A percentile compares a stretch with the other conserved stretches of the same genome.
Evolutionary conservation across 306 rosid species (phyloP).

Genomic region (Prunus dulcis): DNA sequence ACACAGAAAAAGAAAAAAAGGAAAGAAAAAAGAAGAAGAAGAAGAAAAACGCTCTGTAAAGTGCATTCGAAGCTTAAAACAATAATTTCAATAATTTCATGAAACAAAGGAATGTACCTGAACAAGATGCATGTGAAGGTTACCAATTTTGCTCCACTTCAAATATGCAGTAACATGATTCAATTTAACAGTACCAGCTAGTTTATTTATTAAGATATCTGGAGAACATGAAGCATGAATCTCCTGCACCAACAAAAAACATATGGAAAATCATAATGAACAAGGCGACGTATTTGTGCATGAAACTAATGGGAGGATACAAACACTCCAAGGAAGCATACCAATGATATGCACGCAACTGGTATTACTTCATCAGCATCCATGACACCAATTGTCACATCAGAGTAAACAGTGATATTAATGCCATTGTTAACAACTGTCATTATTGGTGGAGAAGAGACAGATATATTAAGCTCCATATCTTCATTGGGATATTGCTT

Average conservation of each 20-base stretch:
- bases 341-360: constrained; percentile 75
- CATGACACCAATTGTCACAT: constrained; percentile 52
- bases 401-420: constrained; percentile 34
- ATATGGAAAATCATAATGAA: neutral
- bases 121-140: constrained; percentile 49
- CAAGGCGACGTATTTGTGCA: neutral
- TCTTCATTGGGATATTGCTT: constrained; percentile 65
- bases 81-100: neutral
- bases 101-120: constrained; percentile 41
- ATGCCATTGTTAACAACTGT: constrained; percentile 43
- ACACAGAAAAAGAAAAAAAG: neutral
- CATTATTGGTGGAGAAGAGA: constrained; percentile 62
- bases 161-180: constrained; percentile 42
- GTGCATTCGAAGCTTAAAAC: neutral
- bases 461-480: constrained; percentile 57
- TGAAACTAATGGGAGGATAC: neutral
- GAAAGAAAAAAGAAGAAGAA: too few relatives aligned
- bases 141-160: constrained; percentile 92
- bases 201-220: constrained; percentile 39
- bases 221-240: constrained; percentile 55
- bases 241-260: constrained; percentile 51
- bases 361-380: constrained; percentile 57
- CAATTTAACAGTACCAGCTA: constrained; percentile 52
- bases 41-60: neutral
- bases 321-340: constrained; percentile 35